Conservation (phyloP, 257 asterid species). For the Plectranthus barbatus region DNA sequence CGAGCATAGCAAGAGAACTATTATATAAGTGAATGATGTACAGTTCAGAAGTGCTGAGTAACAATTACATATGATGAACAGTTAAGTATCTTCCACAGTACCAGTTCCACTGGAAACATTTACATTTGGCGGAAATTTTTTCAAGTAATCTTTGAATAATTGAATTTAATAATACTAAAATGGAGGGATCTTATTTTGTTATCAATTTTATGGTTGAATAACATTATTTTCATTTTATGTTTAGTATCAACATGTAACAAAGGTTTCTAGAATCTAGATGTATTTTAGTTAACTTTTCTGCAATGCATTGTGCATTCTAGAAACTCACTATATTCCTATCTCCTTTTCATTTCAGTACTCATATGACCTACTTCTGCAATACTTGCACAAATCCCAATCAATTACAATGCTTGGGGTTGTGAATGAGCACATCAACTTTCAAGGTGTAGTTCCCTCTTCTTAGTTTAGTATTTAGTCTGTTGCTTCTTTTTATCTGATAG, state of each 20-base stretch:
- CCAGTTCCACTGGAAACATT: too few species aligned
- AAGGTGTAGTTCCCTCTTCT: constrained; percentile 38
- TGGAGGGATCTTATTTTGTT: neutral
- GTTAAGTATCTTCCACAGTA: too few species aligned
- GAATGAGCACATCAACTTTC: constrained; percentile 93
- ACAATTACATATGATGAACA: too few species aligned
- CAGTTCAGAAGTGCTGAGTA: too few species aligned
- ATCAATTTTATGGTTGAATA: neutral
- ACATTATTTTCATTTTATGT: neutral
- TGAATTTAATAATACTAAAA: too few species aligned
- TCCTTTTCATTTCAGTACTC: constrained; percentile 54
- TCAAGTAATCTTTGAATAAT: too few species aligned
- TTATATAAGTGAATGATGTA: too few species aligned
- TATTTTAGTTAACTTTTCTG: neutral
- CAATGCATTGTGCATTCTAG: neutral
- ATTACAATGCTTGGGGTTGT: constrained; percentile 85
- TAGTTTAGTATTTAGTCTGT: neutral
- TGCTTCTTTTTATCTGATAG: constrained; percentile 1
- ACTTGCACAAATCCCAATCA: constrained; percentile 79
- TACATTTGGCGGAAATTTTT: too few species aligned
- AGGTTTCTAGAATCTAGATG: neutral
- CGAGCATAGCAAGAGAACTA: too few species aligned
- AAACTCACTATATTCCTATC: constrained; percentile 4
- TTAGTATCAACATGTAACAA: neutral
- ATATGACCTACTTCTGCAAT: constrained; percentile 84